Evolutionary conservation across 768 basidiomycete species (phyloP).

Genomic region (Trametes villosa): DNA sequence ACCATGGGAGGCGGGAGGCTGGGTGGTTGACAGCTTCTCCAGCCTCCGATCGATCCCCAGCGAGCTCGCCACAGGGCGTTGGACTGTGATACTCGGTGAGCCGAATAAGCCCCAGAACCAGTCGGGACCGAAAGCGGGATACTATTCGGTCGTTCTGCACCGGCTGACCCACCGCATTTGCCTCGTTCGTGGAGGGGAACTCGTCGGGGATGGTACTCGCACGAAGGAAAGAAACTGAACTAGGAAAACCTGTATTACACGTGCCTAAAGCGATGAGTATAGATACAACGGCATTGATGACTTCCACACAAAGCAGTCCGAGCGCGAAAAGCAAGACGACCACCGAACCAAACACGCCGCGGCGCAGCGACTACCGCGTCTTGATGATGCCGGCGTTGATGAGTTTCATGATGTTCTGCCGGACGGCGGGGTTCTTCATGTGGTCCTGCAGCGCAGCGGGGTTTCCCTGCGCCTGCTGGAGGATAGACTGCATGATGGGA

Average conservation of each 20-base stretch:
- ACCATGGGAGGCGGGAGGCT: no score
- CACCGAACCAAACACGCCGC: not conserved
- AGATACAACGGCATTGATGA: conserved; percentile 20
- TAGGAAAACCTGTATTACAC: conserved; percentile 20
- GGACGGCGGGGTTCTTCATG: conserved; percentile 89
- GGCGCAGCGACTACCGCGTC: conserved; percentile 58
- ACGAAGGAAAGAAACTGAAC: not conserved
- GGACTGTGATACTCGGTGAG: no score
- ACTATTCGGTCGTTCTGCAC: no score
- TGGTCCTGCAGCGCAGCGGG: conserved; percentile 92
- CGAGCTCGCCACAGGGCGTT: no score
- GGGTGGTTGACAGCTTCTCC: no score
- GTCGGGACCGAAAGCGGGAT: no score
- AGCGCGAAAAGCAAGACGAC: conserved; percentile 9
- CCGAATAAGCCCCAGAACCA: no score
- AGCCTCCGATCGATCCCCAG: no score
- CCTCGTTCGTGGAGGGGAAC: no score
- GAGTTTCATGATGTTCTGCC: conserved; percentile 84
- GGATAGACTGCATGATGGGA: conserved; percentile 91
- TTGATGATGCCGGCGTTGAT: conserved; percentile 93
- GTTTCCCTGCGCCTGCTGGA: conserved; percentile 92
- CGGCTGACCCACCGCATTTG: no score
- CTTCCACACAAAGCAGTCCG: conserved; percentile 20
- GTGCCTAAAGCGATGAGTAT: conserved; percentile 18
- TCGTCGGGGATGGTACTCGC: no score